Percentiles rank a stretch among this genome's conserved stretches.
phyloP scores from a whole-genome alignment of 768 basidiomycete species.

The Boletellus sp. region DNA sequence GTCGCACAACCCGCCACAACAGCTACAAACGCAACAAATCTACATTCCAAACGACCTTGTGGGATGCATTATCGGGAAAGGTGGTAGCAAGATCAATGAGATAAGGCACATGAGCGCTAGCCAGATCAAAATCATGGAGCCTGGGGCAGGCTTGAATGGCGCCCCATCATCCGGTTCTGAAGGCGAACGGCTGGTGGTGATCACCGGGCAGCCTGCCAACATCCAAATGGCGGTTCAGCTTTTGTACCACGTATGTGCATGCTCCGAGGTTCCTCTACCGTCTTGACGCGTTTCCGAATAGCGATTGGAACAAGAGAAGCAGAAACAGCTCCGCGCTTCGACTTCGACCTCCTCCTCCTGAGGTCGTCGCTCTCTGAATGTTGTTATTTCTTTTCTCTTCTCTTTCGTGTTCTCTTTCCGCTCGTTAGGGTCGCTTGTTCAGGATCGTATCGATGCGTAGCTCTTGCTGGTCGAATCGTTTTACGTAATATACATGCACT shows the following conservation, averaged over 20 bases:
- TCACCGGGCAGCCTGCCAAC: constrained; percentile 91
- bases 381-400: not conserved
- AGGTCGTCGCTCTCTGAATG: constrained; percentile 6
- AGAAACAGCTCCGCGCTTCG: constrained; percentile 62
- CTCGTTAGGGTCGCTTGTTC: not conserved
- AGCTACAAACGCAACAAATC: constrained; percentile 94
- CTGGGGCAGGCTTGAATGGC: constrained; percentile 76
- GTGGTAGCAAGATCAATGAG: constrained; percentile 98
- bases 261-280: not conserved
- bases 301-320: constrained; percentile 87
- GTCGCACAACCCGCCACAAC: constrained; percentile 60
- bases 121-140: constrained; percentile 98
- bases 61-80: constrained; percentile 97
- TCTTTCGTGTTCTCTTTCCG: not conserved
- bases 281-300: constrained; percentile 28
- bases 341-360: constrained; percentile 29
- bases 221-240: constrained; percentile 96
- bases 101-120: constrained; percentile 93
- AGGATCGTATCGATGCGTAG: not conserved
- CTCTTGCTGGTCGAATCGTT: not conserved
- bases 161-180: constrained; percentile 72
- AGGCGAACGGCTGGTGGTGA: constrained; percentile 90
- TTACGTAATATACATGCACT: constrained; percentile 24
- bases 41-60: constrained; percentile 98
- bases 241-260: constrained; percentile 69